Conservation (phyloP, 1,284 basidiomycete species). For the Ceratobasidium sp. region DNA sequence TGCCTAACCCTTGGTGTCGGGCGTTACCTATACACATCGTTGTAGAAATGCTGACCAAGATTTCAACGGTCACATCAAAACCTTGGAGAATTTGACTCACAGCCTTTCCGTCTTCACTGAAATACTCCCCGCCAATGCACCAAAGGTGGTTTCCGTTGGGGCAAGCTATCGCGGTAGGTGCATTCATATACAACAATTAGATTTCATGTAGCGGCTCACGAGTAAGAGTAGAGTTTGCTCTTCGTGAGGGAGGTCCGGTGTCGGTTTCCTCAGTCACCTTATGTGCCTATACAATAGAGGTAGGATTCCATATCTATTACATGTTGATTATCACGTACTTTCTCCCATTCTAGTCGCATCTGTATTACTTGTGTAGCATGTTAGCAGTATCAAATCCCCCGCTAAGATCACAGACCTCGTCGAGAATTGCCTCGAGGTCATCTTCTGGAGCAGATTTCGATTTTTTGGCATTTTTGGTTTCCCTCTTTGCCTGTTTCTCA, state of each 20-base stretch:
- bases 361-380: conserved; percentile 54
- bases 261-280: conserved; percentile 79
- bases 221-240: conserved; percentile 83
- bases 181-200: neutral
- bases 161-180: conserved; percentile 58
- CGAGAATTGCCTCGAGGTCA: conserved; percentile 83
- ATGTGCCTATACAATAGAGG: conserved; percentile 60
- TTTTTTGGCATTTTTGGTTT: conserved; percentile 69
- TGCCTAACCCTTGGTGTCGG: conserved; percentile 54
- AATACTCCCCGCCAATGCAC: conserved; percentile 86
- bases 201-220: neutral
- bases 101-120: conserved; percentile 82
- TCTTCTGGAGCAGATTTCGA: conserved; percentile 64
- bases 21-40: conserved; percentile 82
- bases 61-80: neutral
- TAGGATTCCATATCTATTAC: neutral
- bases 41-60: conserved; percentile 73
- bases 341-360: conserved; percentile 79
- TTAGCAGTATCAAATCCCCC: conserved; percentile 31
- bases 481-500: conserved; percentile 75
- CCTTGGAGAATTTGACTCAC: conserved; percentile 57
- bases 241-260: conserved; percentile 78
- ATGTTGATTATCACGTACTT: conserved; percentile 24
- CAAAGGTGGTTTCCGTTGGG: conserved; percentile 82
- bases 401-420: conserved; percentile 63